phyloP scores from a whole-genome alignment of 768 basidiomycete species.

The Chlorophyllum brunneum region DNA sequence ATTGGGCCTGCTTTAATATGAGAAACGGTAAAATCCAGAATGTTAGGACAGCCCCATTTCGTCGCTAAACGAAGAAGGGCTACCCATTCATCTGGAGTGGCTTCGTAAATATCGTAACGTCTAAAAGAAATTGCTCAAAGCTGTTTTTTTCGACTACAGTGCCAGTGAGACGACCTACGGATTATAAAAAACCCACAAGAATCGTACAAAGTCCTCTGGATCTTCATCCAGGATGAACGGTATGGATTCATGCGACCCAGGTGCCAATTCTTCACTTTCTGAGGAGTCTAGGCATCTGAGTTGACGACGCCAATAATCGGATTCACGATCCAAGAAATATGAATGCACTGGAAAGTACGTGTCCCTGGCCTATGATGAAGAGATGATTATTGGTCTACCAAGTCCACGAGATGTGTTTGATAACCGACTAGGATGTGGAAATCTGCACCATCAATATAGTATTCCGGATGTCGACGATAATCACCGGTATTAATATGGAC shows the following conservation, averaged over 20 bases:
- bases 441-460: neutral
- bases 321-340: slow-evolving; percentile 2
- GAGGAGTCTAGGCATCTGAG: neutral
- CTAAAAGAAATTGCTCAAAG: neutral
- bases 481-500: no score
- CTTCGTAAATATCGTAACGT: neutral
- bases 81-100: neutral
- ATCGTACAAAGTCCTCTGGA: neutral
- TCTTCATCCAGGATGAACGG: slow-evolving; percentile 1
- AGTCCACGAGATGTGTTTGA: neutral
- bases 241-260: neutral
- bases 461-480: neutral
- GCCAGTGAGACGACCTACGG: neutral
- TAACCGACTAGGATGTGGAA: neutral
- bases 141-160: no score
- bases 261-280: no score
- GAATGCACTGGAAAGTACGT: neutral
- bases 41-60: neutral
- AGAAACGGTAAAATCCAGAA: neutral
- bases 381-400: neutral
- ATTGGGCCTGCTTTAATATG: neutral
- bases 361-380: neutral
- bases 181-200: neutral
- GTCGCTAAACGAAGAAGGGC: neutral
- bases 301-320: neutral